Evolutionary conservation across 495 filamentous ascomycete species (phyloP).

Genomic region (Podospora didyma): DNA sequence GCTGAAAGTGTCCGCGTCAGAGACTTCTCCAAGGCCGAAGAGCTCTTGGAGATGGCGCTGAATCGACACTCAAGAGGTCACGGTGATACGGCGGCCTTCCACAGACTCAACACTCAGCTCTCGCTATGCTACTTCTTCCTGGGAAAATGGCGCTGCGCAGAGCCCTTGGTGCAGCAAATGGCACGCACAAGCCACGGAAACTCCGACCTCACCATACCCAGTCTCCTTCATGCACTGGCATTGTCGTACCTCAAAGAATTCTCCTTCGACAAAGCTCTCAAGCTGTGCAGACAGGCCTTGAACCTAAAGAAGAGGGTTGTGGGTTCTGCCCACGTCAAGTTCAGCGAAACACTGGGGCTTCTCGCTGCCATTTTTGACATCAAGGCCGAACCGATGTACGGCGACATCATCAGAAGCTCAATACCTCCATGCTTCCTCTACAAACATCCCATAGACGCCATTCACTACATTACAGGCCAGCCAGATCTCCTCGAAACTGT

Average conservation of each 20-base stretch:
- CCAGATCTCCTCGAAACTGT: not conserved
- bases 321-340: not conserved
- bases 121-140: not conserved
- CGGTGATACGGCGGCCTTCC: not conserved
- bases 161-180: not conserved
- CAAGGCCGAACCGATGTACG: not conserved
- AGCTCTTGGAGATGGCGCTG: not conserved
- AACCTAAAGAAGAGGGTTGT: not conserved
- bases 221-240: not conserved
- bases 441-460: not conserved
- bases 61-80: not conserved
- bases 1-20: not conserved
- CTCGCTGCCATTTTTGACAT: not conserved
- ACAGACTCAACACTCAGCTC: conserved; percentile 1
- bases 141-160: not conserved
- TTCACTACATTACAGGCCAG: not conserved
- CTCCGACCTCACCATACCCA: not conserved
- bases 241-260: not conserved
- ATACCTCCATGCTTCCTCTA: not conserved
- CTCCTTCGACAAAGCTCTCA: not conserved
- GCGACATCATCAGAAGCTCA: not conserved
- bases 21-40: not conserved
- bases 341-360: not conserved
- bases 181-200: not conserved
- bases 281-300: conserved; percentile 1